Base-by-base conservation (phyloP, 129 eudicot genomes). In the Tagetes patula region DNA sequence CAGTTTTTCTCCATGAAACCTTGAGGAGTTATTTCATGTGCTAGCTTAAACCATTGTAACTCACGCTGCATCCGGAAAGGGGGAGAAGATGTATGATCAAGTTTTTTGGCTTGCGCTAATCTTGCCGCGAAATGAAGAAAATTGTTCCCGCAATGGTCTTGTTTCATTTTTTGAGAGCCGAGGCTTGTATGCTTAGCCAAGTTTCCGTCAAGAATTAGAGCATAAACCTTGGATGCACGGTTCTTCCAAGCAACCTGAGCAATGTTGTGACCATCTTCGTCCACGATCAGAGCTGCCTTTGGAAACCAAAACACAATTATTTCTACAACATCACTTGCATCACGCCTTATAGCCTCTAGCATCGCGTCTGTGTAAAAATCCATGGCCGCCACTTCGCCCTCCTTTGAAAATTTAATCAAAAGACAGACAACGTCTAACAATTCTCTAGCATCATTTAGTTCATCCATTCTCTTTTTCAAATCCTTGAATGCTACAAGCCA, bases 191-290 rank as follows among this genome's bases (percentile, higher is more conserved):
- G 42, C 20, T 60, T 36, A 10, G 66, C 42, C 43, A 61, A 1
- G 3, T 37, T 36, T 33, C 8, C 7, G 11, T 61, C 43, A 34
- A 36, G 14, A 1, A 11, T 61, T 11, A 61, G 8, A 11, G 27
- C 66, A 60, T 4, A 4, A 11, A 60, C 42, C 20, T 10, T 60
- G 0, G 7, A 10, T 4, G 66, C 41, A 33, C 66, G 66, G 66
- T 34, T 60, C 20, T 33, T 60, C 40, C 40, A 60, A 60, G 42
- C 66, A 34, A 20, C 42, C 66, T 60, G 66, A 11, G 41, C 5
- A 60, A 60, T 9, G 66, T 60, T 60, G 66, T 33, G n/a, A 60
- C 66, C 66, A 60, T 60, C 66, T 60, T 60, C 66, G 30, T 60
- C 66, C 7, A 33, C 14, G 3, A 33, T 11, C 27, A 36, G 3